Conservation (phyloP, 2,329 filamentous ascomycete species). For the Didymella segeticola region DNA sequence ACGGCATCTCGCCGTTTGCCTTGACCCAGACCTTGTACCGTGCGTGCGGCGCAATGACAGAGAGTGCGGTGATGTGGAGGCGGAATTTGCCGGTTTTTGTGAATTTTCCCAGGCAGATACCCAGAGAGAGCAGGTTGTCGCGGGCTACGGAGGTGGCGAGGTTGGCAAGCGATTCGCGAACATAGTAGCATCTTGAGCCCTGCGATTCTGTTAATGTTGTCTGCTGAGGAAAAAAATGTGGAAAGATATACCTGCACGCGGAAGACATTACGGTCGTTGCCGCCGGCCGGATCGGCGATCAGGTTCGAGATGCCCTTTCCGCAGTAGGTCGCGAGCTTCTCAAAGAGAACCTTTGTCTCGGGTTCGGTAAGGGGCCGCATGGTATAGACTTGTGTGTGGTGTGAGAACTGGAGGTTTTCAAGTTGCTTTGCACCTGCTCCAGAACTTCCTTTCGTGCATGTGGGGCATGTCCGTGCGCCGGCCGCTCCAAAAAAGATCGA, state of each 20-base stretch:
- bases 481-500: slow-evolving; percentile 7
- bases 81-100: slow-evolving; percentile 97
- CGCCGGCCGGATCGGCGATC: slow-evolving; percentile 46
- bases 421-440: slow-evolving; percentile 2
- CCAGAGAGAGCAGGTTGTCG: slow-evolving; percentile 83
- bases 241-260: slow-evolving; percentile 53
- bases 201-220: slow-evolving; percentile 50
- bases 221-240: not conserved
- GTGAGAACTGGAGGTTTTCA: slow-evolving; percentile 1
- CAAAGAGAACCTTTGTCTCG: slow-evolving; percentile 82
- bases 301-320: slow-evolving; percentile 85
- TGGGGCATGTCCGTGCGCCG: slow-evolving; percentile 27
- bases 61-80: slow-evolving; percentile 89
- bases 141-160: slow-evolving; percentile 85
- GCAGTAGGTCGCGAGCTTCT: slow-evolving; percentile 93
- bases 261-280: slow-evolving; percentile 54
- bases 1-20: slow-evolving; percentile 95
- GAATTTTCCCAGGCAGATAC: slow-evolving; percentile 91
- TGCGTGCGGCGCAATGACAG: slow-evolving; percentile 87
- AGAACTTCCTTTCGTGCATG: slow-evolving; percentile 26
- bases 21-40: slow-evolving; percentile 98
- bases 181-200: slow-evolving; percentile 87
- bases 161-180: slow-evolving; percentile 87
- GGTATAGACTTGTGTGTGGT: slow-evolving; percentile 7
- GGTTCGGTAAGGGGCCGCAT: slow-evolving; percentile 85